phyloP scores from a whole-genome alignment of 1,284 basidiomycete genomes.

The Tilletia walkeri region DNA sequence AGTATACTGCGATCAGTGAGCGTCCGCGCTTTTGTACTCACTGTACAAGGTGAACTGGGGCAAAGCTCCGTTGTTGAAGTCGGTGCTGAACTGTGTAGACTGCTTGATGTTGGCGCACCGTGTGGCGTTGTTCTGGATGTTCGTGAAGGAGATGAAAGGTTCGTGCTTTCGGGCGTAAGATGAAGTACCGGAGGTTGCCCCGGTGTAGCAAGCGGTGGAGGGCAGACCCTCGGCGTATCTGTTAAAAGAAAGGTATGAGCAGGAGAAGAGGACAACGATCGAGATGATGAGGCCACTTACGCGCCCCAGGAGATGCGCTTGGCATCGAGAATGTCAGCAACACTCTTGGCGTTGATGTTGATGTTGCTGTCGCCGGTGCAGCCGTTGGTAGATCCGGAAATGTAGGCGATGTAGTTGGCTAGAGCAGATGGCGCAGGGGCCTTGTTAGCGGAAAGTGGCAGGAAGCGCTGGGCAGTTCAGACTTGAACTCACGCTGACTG shows the following conservation, averaged over 20 bases:
- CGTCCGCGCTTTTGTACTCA: background rate
- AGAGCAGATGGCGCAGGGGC: background rate
- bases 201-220: conserved; percentile 18
- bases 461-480: background rate
- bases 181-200: background rate
- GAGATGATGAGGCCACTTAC: background rate
- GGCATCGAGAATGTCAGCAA: conserved; percentile 21
- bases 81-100: conserved; percentile 8
- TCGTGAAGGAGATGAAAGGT: conserved; percentile 22
- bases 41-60: conserved; percentile 19
- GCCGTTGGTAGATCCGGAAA: conserved; percentile 15
- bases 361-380: conserved; percentile 19
- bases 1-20: background rate
- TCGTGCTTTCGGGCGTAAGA: conserved; percentile 22
- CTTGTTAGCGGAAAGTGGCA: background rate
- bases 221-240: conserved; percentile 16
- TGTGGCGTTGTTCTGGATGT: conserved; percentile 12
- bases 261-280: background rate
- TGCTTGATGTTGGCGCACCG: conserved; percentile 19
- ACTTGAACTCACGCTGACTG: conserved; percentile 6
- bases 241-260: conserved; percentile 15
- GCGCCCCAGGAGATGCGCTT: conserved; percentile 20
- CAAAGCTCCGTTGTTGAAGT: conserved; percentile 17
- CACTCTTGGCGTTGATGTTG: conserved; percentile 15
- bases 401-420: conserved; percentile 24